Conservation (phyloP, 768 basidiomycete species). For the Termitomyces sp. region DNA sequence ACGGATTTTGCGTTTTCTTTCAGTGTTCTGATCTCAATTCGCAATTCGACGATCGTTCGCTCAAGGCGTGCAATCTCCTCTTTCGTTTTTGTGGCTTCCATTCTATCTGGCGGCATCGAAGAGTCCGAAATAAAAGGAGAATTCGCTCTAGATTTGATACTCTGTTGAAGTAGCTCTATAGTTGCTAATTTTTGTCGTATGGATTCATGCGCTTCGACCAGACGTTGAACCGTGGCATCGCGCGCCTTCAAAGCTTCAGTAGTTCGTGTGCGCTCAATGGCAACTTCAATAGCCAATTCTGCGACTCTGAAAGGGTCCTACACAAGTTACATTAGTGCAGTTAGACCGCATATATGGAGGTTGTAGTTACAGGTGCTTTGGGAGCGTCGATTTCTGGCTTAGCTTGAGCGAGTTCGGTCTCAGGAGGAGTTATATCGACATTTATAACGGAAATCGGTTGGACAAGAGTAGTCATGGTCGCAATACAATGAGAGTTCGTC, state of each 20-base stretch:
- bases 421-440: not conserved
- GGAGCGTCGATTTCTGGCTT: constrained; percentile 18
- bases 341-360: constrained; percentile 14
- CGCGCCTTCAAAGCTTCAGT: constrained; percentile 61
- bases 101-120: constrained; percentile 11
- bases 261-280: constrained; percentile 51
- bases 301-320: constrained; percentile 48
- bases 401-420: constrained; percentile 10
- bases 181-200: constrained; percentile 58
- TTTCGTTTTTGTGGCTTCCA: constrained; percentile 24
- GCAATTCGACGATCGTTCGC: constrained; percentile 36
- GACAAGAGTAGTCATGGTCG: constrained; percentile 5
- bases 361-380: constrained; percentile 17
- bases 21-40: constrained; percentile 31
- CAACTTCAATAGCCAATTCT: constrained; percentile 55
- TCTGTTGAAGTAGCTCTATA: constrained; percentile 45
- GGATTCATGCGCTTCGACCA: constrained; percentile 58
- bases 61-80: constrained; percentile 40
- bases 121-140: constrained; percentile 12
- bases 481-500: not conserved
- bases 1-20: constrained; percentile 24
- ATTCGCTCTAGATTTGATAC: constrained; percentile 15
- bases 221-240: constrained; percentile 56
- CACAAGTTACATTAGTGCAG: not conserved
- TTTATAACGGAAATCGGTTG: not conserved